Percentiles rank a stretch among this genome's conserved stretches.
These are phyloP conservation scores for Rhypophila decipiens DNA, from an alignment of 495 filamentous ascomycete genomes.

Conservation along the genomic window DNA sequence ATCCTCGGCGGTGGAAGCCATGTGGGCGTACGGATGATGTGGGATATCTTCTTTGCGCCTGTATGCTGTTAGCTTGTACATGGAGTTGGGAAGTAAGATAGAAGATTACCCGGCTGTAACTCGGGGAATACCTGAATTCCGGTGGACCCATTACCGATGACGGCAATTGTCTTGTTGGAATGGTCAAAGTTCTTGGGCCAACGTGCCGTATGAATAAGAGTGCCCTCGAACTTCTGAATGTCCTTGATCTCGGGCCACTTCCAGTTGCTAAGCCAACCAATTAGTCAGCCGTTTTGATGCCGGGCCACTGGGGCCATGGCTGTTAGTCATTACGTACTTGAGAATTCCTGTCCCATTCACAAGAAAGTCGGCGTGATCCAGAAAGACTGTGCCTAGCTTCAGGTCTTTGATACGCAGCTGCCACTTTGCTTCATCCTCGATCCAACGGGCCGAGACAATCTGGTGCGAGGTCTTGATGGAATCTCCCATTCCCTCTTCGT, in stretches of 20 bases:
- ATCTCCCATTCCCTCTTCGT: constrained; percentile 49
- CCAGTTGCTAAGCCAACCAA: constrained; percentile 43
- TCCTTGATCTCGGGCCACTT: constrained; percentile 54
- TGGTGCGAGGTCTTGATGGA: constrained; percentile 38
- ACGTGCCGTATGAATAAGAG: constrained; percentile 51
- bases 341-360: constrained; percentile 54
- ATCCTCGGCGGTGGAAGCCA: constrained; percentile 57
- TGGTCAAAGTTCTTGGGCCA: constrained; percentile 53
- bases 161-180: constrained; percentile 49
- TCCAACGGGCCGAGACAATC: constrained; percentile 35
- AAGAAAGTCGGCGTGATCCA: constrained; percentile 49
- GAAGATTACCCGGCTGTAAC: constrained; percentile 45
- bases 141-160: constrained; percentile 56
- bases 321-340: constrained; percentile 36
- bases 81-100: constrained; percentile 34
- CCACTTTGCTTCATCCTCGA: constrained; percentile 43
- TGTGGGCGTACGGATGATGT: constrained; percentile 53
- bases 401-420: constrained; percentile 42
- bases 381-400: constrained; percentile 33
- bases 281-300: background rate
- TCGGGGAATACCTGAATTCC: constrained; percentile 56
- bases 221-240: constrained; percentile 41
- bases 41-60: constrained; percentile 40
- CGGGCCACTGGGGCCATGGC: background rate
- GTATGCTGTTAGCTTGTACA: constrained; percentile 18